Evolutionary conservation across 176 grass and related monocot genomes (phyloP), one percentile per base, ranked within the genome.

Genomic region (Aegilops tauschii): DNA sequence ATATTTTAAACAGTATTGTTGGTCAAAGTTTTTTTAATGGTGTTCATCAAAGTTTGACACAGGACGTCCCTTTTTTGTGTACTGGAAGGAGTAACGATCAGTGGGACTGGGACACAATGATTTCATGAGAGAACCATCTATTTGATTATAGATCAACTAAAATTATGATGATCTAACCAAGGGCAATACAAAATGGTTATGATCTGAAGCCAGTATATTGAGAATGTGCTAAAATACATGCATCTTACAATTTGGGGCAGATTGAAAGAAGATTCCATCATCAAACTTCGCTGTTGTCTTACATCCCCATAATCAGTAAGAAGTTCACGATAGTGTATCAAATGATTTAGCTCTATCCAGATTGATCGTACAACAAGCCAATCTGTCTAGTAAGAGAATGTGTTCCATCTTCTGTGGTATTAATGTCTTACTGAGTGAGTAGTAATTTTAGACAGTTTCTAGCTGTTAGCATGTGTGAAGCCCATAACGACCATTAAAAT

Each of bases 141-240:
- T 42, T 72, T 74, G 12, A 18, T 9, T 54, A 59, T 23, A 28
- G 21, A 30, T 5, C 8, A 52, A 63, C 13, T 87, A 52, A 9
- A 65, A 50, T 77, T 67, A 73, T 61, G 56, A 45, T 73, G 70
- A 6, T 73, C 70, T 45, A 39, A 58, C 27, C 67, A 77, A 66
- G n/a, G 13, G 6, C 12, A 40, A 74, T 74, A 2, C 27, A 49
- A 49, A 64, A 52, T 77, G 25, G 28, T 32, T 76, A 75, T 29
- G 72, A 74, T 29, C 12, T 49, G 40, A 47, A 74, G n/a, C 28
- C 18, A 29, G 3, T 16, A 28, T 47, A 49, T 49, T 49, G 47
- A 29, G 25, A 49, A 75, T 49, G 25, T 49, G 40, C 42, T 28
- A 49, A 45, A 40, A 17, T 73, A 49, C 44, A 74, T 12, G 23